These are phyloP conservation scores for Oryza meridionalis DNA, from an alignment of 176 grass and related monocot genomes.

Conservation along the genomic window DNA sequence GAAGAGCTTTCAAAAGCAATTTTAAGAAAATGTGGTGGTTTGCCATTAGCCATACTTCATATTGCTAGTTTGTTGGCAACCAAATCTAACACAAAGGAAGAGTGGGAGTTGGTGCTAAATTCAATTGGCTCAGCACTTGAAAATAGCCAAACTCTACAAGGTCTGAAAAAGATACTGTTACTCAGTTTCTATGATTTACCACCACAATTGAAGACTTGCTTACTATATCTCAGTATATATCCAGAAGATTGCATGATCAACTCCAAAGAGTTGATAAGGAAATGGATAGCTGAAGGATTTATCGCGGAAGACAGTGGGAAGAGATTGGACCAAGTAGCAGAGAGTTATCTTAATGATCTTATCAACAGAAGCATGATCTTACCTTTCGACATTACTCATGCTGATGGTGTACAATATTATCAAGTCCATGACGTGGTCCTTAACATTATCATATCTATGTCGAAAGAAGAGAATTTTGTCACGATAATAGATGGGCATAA, in stretches of 20 bases:
- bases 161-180: constrained; percentile 18
- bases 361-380: constrained; percentile 33
- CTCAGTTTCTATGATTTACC: constrained; percentile 39
- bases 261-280: background rate
- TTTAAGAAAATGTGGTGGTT: constrained; percentile 38
- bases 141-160: background rate
- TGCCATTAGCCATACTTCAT: constrained; percentile 32
- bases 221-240: constrained; percentile 29
- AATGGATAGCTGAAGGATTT: constrained; percentile 44
- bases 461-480: constrained; percentile 27
- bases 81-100: background rate
- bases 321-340: constrained; percentile 8
- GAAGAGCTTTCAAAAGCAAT: background rate
- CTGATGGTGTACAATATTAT: background rate
- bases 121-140: constrained; percentile 20
- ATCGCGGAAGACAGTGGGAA: background rate
- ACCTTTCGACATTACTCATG: background rate
- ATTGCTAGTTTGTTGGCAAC: constrained; percentile 21
- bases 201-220: constrained; percentile 15
- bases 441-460: constrained; percentile 24
- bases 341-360: background rate
- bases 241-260: constrained; percentile 9
- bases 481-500: background rate
- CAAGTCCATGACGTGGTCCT: constrained; percentile 28
- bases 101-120: constrained; percentile 21